Evolutionary conservation across 805 yeast species (phyloP), one percentile per base, ranked within the genome.

Genomic region (Barnettozyma pratensis): DNA sequence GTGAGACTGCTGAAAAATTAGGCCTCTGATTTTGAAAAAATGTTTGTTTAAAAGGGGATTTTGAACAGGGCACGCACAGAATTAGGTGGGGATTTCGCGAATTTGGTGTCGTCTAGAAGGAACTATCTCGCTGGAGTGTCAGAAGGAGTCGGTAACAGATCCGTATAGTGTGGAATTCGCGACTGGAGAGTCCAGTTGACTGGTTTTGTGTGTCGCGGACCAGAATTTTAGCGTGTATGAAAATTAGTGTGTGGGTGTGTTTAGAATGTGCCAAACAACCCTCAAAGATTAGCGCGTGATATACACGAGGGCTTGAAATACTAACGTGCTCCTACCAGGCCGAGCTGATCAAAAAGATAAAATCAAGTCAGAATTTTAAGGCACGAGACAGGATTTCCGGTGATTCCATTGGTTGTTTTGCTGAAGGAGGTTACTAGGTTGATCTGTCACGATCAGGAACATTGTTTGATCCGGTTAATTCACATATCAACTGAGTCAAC

Each of bases 1-100:
- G 36, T 49, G 53, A 43, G 51, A 49, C 55, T 47, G 50, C 51
- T 43, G 54, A 44, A 48, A 50, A 39, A 36, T 45, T 46, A 37
- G 28, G 14, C 14, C 35, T 14, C 19, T 9, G 32, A 3, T 37
- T 8, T 8, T 14, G 10, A 7, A 7, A 25, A n/a, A 30, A 10
- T 42, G 14, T 28, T 26, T 29, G 39, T 35, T 27, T 7, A 28
- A 14, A 34, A 14, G 7, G 35, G 5, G 28, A 25, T 27, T 28
- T 41, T 37, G 26, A 32, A 5, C 9, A 5, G 45, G 42, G 40
- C 51, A 48, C 51, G 44, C 47, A 38, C 37, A 7, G 51, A n/a
- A 11, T 36, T 28, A 44, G 30, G 6, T 5, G 42, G 30, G 31
- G 14, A 3, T 28, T 37, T 26, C 42, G 45, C 41, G 45, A n/a